Conservation (phyloP, 2,329 filamentous ascomycete genomes). For the Mollisiaceae sp. region DNA sequence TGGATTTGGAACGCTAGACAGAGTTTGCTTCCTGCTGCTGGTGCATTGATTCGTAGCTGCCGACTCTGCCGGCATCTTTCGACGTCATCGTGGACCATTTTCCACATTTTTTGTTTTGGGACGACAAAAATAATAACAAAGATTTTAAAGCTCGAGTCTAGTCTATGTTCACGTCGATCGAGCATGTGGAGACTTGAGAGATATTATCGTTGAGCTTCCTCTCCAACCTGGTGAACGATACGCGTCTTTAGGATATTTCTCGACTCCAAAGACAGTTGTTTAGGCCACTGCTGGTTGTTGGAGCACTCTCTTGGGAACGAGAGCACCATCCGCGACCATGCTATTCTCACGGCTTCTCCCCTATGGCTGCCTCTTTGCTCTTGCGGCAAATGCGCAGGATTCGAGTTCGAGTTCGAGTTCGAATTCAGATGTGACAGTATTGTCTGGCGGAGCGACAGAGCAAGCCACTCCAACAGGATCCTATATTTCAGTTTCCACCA, state of each 20-base stretch:
- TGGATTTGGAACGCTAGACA: not conserved
- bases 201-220: slow-evolving; percentile 15
- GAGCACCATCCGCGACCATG: slow-evolving; percentile 29
- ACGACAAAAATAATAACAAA: slow-evolving; percentile 13
- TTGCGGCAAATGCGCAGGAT: slow-evolving; percentile 34
- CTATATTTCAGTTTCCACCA: slow-evolving; percentile 47
- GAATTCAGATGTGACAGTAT: slow-evolving; percentile 22
- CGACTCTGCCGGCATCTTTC: not conserved
- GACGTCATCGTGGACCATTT: slow-evolving; percentile 18
- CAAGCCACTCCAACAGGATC: slow-evolving; percentile 45
- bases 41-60: not conserved
- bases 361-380: slow-evolving; percentile 42
- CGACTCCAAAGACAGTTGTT: not conserved
- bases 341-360: slow-evolving; percentile 31
- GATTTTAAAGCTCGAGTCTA: slow-evolving; percentile 3
- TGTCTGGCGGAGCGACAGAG: slow-evolving; percentile 28
- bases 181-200: slow-evolving; percentile 5
- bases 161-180: slow-evolving; percentile 21
- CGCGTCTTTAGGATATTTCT: not conserved
- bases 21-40: slow-evolving; percentile 4
- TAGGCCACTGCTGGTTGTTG: not conserved
- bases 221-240: not conserved
- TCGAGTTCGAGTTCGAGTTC: slow-evolving; percentile 29
- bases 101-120: slow-evolving; percentile 9
- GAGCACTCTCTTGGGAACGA: not conserved